Evolutionary conservation across 495 filamentous ascomycete species (phyloP).

Genomic region (Bombardia bombarda): DNA sequence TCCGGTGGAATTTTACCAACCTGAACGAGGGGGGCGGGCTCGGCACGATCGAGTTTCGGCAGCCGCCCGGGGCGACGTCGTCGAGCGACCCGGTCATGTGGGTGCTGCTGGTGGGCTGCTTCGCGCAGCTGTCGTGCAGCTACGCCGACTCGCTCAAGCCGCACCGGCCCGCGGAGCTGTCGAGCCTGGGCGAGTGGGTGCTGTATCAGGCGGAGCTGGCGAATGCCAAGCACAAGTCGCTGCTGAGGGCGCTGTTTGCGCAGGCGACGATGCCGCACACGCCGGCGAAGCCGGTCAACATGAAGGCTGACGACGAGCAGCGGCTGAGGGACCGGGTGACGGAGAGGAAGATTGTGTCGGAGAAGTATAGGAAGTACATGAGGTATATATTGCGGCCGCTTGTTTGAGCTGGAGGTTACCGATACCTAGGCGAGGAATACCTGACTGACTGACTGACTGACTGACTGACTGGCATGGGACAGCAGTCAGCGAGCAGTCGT

Average conservation of each 20-base stretch:
- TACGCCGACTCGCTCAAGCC: constrained; percentile 8
- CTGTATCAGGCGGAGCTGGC: constrained; percentile 22
- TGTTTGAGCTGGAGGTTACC: too few relatives aligned
- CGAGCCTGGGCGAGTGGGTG: constrained; percentile 26
- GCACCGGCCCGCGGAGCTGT: constrained; percentile 5
- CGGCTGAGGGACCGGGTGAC: constrained; percentile 10
- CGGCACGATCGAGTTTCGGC: constrained; percentile 21
- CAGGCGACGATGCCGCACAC: constrained; percentile 6
- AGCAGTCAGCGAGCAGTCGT: too few relatives aligned
- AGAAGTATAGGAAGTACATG: too few relatives aligned
- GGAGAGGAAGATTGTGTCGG: too few relatives aligned
- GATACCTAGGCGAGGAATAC: too few relatives aligned
- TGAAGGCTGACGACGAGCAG: constrained; percentile 14
- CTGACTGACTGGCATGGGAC: too few relatives aligned
- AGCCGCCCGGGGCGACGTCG: constrained; percentile 14
- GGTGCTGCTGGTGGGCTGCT: constrained; percentile 22
- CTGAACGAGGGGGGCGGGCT: constrained; percentile 5
- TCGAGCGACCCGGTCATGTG: constrained; percentile 13
- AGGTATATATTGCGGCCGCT: too few relatives aligned
- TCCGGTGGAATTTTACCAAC: constrained; percentile 18
- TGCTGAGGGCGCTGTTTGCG: constrained; percentile 10
- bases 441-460: too few relatives aligned
- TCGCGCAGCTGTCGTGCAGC: constrained; percentile 16
- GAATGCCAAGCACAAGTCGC: constrained; percentile 5
- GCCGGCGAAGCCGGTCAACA: constrained; percentile 1